Evolutionary conservation across 1,284 basidiomycete species (phyloP), one percentile per base, ranked within the genome.

Genomic region (Hypsizygus ulmarius): DNA sequence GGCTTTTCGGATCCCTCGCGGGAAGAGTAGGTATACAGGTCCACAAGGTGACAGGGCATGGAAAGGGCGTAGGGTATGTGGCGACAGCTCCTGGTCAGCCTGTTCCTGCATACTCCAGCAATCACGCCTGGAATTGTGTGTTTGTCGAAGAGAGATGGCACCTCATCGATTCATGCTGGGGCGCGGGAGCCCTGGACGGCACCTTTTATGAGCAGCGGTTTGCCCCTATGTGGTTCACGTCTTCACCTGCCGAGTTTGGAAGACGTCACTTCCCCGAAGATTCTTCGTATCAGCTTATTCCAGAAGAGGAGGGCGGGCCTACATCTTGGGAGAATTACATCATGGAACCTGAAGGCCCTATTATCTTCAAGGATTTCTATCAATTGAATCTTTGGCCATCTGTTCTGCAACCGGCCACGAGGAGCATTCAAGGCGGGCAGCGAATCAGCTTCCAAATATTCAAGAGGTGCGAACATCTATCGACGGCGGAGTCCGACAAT

Each of bases 71-170:
- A 33, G 73, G 73, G 25, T 72, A 71, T 50, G 45, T 50, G 21
- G 53, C 67, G n/a, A 57, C 66, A 12, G 51, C 44, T 3, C 63
- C 66, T 14, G 65, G 57, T 35, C 59, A 61, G 28, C 66, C 64
- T 5, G 45, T 64, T 4, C 73, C 73, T 14, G 54, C 59, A 16
- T 66, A 65, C 52, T 54, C 60, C 9, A 58, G 55, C 19, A 70
- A 70, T 51, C 74, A 76, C 52, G 74, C 73, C n/a, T 76, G 74
- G 74, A 75, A 74, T 47, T 70, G 67, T 53, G 64, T 70, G 14
- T 59, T 64, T 18, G 59, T 73, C 56, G 69, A 73, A 49, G 70
- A 64, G 37, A 64, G 68, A 42, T 76, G 74, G 73, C 66, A 63
- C 16, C 63, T 76, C 15, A 59, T 76, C 32, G 74, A 76, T 54